Conservation (phyloP, 306 rosid species). For the Phaseolus lunatus region DNA sequence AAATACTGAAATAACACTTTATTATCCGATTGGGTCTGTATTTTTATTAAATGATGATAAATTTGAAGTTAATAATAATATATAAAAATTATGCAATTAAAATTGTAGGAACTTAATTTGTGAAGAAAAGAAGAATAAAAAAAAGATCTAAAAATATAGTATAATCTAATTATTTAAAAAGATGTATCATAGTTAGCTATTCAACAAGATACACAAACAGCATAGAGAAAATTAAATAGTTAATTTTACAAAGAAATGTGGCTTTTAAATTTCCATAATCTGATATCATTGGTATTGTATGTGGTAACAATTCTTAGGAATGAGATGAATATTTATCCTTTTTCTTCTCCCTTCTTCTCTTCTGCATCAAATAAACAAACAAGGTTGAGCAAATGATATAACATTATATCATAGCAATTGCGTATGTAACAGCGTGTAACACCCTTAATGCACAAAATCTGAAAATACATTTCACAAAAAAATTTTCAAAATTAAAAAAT, state of each 20-base stretch:
- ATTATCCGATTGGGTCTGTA: too few species aligned
- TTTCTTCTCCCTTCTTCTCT: slow-evolving; percentile 69
- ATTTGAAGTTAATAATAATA: too few species aligned
- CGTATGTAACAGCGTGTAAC: background rate
- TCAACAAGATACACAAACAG: background rate
- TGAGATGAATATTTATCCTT: slow-evolving; percentile 59
- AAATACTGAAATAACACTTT: too few species aligned
- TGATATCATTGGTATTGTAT: slow-evolving; percentile 62
- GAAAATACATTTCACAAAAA: too few species aligned
- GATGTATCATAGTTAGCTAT: too few species aligned
- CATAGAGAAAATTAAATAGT: background rate
- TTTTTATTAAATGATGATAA: too few species aligned
- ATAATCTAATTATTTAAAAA: too few species aligned
- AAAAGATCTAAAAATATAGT: too few species aligned
- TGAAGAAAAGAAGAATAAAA: too few species aligned
- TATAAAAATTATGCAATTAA: too few species aligned
- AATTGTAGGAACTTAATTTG: too few species aligned
- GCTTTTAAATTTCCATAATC: slow-evolving; percentile 73
- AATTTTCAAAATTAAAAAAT: too few species aligned
- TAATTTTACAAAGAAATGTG: background rate
- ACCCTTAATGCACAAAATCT: background rate
- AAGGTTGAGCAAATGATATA: background rate
- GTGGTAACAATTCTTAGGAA: slow-evolving; percentile 70
- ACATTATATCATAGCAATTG: slow-evolving; percentile 18
- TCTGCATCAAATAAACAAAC: slow-evolving; percentile 53